These are phyloP conservation scores for Onygenales sp. DNA, from an alignment of 2,329 filamentous ascomycete species.

Conservation along the genomic window DNA sequence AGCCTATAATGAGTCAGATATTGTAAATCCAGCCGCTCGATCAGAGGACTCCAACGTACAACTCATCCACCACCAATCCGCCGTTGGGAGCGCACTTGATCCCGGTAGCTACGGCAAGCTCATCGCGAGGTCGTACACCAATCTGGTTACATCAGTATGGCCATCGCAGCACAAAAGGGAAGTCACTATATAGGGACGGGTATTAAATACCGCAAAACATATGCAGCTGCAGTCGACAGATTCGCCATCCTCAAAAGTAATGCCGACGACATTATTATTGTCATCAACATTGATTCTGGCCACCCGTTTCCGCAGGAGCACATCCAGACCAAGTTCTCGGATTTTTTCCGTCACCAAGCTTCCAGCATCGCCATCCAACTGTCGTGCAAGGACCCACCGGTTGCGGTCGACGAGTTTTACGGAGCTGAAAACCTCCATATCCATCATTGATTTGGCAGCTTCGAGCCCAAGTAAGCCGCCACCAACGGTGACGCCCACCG, in stretches of 20 bases:
- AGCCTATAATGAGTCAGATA: slow-evolving; percentile 31
- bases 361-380: slow-evolving; percentile 74
- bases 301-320: slow-evolving; percentile 68
- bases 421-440: slow-evolving; percentile 62
- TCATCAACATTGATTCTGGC: slow-evolving; percentile 60
- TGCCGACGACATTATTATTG: slow-evolving; percentile 58
- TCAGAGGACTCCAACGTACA: slow-evolving; percentile 10
- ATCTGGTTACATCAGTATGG: slow-evolving; percentile 39
- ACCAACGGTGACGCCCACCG: slow-evolving; percentile 67
- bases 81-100: slow-evolving; percentile 64
- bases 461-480: slow-evolving; percentile 68
- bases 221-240: slow-evolving; percentile 68
- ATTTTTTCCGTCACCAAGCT: slow-evolving; percentile 76
- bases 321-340: slow-evolving; percentile 64
- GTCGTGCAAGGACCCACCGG: slow-evolving; percentile 70
- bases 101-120: slow-evolving; percentile 59
- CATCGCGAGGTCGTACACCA: slow-evolving; percentile 71
- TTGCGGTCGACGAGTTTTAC: slow-evolving; percentile 77
- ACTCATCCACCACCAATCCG: slow-evolving; percentile 53
- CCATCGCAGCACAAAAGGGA: not conserved
- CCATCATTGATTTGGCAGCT: slow-evolving; percentile 86
- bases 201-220: slow-evolving; percentile 59
- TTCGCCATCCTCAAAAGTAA: slow-evolving; percentile 74
- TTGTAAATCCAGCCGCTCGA: not conserved
- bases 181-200: not conserved